These are phyloP conservation scores for Saccharomycopsis synnaedendra DNA, from an alignment of 805 yeast species.

Conservation along the genomic window DNA sequence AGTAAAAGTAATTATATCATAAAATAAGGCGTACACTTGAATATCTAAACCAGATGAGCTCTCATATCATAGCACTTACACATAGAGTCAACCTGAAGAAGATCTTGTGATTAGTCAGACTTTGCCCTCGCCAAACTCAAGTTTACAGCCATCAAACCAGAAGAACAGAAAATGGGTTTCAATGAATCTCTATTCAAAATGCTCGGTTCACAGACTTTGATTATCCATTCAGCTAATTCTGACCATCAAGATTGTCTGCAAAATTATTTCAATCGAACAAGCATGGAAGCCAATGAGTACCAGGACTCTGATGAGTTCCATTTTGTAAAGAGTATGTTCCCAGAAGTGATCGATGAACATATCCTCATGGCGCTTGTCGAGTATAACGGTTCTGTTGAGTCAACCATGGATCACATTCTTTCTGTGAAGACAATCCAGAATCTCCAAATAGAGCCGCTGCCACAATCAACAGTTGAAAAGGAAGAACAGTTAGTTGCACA, in stretches of 20 bases:
- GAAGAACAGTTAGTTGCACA: too few species aligned
- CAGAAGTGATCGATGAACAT: conserved; percentile 24
- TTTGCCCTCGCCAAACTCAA: too few species aligned
- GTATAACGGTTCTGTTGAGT: conserved; percentile 23
- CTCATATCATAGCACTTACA: neutral
- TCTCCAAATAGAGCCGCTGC: neutral
- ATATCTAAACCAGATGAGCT: neutral
- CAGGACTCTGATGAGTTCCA: conserved; percentile 1
- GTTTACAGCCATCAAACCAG: too few species aligned
- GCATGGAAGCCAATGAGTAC: too few species aligned
- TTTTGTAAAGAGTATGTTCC: conserved; percentile 34
- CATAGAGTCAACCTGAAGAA: too few species aligned
- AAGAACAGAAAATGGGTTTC: neutral
- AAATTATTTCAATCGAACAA: neutral
- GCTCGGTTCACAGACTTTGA: too few species aligned
- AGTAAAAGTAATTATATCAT: neutral
- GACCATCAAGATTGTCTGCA: neutral
- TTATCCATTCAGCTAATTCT: too few species aligned
- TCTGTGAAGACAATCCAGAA: conserved; percentile 18
- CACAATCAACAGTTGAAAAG: too few species aligned
- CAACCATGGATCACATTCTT: conserved; percentile 23
- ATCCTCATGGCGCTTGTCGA: conserved; percentile 24
- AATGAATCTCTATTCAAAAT: neutral
- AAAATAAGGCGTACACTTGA: neutral
- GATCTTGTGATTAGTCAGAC: too few species aligned